Evolutionary conservation across 2,329 filamentous ascomycete species (phyloP).

Genomic region (Epichloe sibirici): DNA sequence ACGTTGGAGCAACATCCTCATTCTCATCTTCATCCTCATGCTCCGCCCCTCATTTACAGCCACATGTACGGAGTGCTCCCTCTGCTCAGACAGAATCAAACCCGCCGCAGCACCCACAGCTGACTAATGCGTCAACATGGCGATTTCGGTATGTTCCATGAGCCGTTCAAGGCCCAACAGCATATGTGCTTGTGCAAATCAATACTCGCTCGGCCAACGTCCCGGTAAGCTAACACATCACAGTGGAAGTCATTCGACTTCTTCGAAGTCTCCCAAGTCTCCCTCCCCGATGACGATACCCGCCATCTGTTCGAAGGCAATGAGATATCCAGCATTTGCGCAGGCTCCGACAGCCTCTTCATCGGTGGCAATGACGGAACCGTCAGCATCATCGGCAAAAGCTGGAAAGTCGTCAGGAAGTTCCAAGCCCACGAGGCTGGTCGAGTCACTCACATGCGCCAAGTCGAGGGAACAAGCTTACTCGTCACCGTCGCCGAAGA

Average conservation of each 20-base stretch:
- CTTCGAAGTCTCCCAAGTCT: constrained; percentile 86
- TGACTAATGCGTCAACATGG: constrained; percentile 20
- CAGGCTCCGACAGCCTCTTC: constrained; percentile 82
- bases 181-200: not conserved
- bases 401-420: constrained; percentile 74
- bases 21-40: too few relatives aligned
- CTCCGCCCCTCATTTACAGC: too few relatives aligned
- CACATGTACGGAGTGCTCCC: not conserved
- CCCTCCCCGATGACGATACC: constrained; percentile 67
- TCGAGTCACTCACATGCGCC: constrained; percentile 81
- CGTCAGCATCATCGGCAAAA: constrained; percentile 76
- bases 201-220: not conserved
- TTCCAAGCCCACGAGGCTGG: constrained; percentile 78
- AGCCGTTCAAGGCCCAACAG: too few relatives aligned
- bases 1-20: not conserved
- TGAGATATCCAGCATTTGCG: constrained; percentile 72
- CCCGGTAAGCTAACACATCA: not conserved
- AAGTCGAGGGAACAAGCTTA: constrained; percentile 75
- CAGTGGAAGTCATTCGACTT: constrained; percentile 99
- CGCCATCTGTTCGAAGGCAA: constrained; percentile 69
- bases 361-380: constrained; percentile 74
- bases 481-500: constrained; percentile 84
- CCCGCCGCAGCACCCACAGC: not conserved
- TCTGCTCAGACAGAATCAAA: not conserved
- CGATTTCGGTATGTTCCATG: constrained; percentile 19